Evolutionary conservation across 495 filamentous ascomycete species (phyloP).

Genomic region (Penicillium herquei): DNA sequence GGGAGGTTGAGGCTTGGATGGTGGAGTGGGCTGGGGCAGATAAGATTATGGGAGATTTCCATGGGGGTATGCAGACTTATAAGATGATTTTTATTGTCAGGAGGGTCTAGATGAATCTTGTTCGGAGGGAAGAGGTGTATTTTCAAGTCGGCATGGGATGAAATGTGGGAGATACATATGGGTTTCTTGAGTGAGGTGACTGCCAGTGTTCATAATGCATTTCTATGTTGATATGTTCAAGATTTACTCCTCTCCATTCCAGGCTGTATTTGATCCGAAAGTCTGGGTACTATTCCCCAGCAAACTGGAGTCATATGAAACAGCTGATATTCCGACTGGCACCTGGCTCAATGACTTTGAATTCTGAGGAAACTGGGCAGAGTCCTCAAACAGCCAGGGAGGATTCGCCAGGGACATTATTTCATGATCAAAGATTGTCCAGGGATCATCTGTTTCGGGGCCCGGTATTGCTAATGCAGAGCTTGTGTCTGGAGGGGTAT

Average conservation of each 20-base stretch:
- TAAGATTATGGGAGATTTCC: slow-evolving; percentile 10
- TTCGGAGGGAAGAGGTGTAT: no score
- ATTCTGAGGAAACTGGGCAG: neutral
- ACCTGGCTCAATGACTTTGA: slow-evolving; percentile 5
- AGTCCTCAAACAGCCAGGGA: slow-evolving; percentile 30
- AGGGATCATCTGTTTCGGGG: slow-evolving; percentile 27
- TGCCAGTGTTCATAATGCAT: neutral
- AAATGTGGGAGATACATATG: neutral
- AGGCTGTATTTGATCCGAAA: slow-evolving; percentile 12
- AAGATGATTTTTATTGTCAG: slow-evolving; percentile 21
- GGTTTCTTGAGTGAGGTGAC: no score
- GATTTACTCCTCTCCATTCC: slow-evolving; percentile 9
- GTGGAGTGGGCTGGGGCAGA: slow-evolving; percentile 19
- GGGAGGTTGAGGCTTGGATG: slow-evolving; percentile 35
- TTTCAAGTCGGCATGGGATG: neutral
- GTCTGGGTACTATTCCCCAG: slow-evolving; percentile 1
- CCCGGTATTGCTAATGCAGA: slow-evolving; percentile 22
- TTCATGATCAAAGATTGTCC: slow-evolving; percentile 43
- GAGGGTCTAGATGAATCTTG: slow-evolving; percentile 1
- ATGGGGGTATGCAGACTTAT: slow-evolving; percentile 13
- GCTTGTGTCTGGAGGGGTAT: slow-evolving; percentile 34
- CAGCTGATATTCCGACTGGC: neutral
- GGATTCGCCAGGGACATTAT: slow-evolving; percentile 36
- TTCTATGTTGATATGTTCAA: no score
- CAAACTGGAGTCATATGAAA: slow-evolving; percentile 12